phyloP scores from a whole-genome alignment of 2,329 filamentous ascomycete species.

The Bipolaris cookei region DNA sequence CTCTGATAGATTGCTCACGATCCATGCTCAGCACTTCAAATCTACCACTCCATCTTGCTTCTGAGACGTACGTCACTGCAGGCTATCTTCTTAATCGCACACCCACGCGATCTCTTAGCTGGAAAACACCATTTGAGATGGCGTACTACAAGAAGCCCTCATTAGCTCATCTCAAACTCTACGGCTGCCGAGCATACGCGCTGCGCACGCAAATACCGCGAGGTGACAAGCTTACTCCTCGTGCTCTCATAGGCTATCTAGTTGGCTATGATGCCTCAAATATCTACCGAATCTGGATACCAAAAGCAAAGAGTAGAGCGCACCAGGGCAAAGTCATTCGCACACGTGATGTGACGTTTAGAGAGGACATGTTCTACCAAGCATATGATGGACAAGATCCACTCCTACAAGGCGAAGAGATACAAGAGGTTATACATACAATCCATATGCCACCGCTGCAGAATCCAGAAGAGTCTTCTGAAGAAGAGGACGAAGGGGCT shows the following conservation, averaged over 20 bases:
- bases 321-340: not conserved
- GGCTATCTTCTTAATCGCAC: conserved; percentile 24
- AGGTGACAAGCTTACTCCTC: conserved; percentile 14
- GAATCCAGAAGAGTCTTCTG: not conserved
- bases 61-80: conserved; percentile 14
- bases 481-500: not conserved
- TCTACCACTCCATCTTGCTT: conserved; percentile 12
- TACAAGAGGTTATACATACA: not conserved
- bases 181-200: conserved; percentile 19
- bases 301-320: not conserved
- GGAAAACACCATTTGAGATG: conserved; percentile 27
- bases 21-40: conserved; percentile 10
- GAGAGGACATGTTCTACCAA: conserved; percentile 2
- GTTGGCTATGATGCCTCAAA: conserved; percentile 26
- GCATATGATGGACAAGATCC: not conserved
- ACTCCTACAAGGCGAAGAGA: conserved; percentile 1
- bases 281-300: conserved; percentile 21
- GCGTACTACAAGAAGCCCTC: conserved; percentile 15
- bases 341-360: not conserved
- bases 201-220: conserved; percentile 14
- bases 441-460: not conserved
- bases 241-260: conserved; percentile 23
- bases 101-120: conserved; percentile 12
- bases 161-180: conserved; percentile 13
- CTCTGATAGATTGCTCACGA: conserved; percentile 10